These are phyloP conservation scores for Piper betle DNA, from an alignment of 164 flowering plant species.

Conservation along the genomic window DNA sequence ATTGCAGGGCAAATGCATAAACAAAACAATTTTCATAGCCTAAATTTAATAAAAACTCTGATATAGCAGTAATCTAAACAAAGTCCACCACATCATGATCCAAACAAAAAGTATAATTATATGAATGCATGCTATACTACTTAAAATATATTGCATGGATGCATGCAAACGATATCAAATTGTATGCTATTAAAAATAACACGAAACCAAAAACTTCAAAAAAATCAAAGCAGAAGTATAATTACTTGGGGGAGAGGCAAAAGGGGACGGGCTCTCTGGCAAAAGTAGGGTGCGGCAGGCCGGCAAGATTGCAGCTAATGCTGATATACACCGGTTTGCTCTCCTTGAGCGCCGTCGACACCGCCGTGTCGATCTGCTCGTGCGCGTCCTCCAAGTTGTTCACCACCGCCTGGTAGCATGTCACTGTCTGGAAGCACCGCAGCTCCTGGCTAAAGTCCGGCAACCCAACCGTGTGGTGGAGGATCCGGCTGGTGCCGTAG, in stretches of 20 bases:
- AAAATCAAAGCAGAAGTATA: neutral
- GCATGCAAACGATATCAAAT: neutral
- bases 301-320: constrained; percentile 68
- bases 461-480: constrained; percentile 82
- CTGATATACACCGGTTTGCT: constrained; percentile 92
- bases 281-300: constrained; percentile 73
- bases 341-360: constrained; percentile 67
- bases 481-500: constrained; percentile 67
- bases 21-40: too few relatives aligned
- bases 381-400: constrained; percentile 84
- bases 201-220: neutral
- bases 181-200: neutral
- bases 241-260: constrained; percentile 47
- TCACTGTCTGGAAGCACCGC: constrained; percentile 71
- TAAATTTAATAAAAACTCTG: too few relatives aligned
- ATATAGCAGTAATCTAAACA: too few relatives aligned
- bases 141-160: too few relatives aligned
- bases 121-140: too few relatives aligned
- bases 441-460: constrained; percentile 77
- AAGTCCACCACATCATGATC: too few relatives aligned
- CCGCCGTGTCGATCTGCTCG: constrained; percentile 72
- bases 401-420: constrained; percentile 84
- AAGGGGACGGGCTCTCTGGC: constrained; percentile 71
- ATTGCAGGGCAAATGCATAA: too few relatives aligned
- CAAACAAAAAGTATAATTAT: too few relatives aligned